Evolutionary conservation across 2,329 filamentous ascomycete species (phyloP).

Genomic region (Knoxdaviesia proteae): DNA sequence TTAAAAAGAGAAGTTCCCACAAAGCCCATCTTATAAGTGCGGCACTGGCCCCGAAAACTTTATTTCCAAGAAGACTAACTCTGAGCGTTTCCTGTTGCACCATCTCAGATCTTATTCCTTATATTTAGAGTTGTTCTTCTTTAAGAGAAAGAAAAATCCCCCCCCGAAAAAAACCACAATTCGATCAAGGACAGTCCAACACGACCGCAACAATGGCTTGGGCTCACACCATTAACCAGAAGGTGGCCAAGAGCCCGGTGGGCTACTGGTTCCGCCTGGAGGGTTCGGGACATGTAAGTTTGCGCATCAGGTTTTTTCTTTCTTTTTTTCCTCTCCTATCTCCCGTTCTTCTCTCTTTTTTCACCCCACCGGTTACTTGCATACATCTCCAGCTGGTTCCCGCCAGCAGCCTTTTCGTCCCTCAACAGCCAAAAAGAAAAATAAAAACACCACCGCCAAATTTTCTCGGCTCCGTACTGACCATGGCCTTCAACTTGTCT

Average conservation of each 20-base stretch:
- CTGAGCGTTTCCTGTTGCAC: conserved; percentile 1
- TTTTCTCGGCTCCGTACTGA: not conserved
- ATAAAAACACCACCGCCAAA: too few relatives aligned
- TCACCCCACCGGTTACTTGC: not conserved
- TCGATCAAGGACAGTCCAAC: not conserved
- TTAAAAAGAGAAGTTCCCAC: too few relatives aligned
- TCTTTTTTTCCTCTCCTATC: not conserved
- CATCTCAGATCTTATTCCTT: not conserved
- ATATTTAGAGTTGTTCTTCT: not conserved
- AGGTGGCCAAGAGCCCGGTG: conserved; percentile 42
- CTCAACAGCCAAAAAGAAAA: too few relatives aligned
- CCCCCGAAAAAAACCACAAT: too few relatives aligned
- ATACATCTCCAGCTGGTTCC: too few relatives aligned
- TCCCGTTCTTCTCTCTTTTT: not conserved
- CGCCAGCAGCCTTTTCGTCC: too few relatives aligned
- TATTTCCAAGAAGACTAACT: too few relatives aligned
- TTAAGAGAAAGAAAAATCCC: too few relatives aligned
- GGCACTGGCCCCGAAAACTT: too few relatives aligned
- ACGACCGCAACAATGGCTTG: conserved; percentile 19
- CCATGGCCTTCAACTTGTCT: not conserved
- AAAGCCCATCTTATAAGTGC: too few relatives aligned
- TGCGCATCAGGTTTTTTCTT: not conserved
- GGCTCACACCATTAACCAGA: conserved; percentile 28
- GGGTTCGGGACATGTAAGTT: conserved; percentile 58
- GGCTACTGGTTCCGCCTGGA: conserved; percentile 64